Conservation (phyloP, 2,329 filamentous ascomycete genomes). For the Graphiopsis chlorocephala region DNA sequence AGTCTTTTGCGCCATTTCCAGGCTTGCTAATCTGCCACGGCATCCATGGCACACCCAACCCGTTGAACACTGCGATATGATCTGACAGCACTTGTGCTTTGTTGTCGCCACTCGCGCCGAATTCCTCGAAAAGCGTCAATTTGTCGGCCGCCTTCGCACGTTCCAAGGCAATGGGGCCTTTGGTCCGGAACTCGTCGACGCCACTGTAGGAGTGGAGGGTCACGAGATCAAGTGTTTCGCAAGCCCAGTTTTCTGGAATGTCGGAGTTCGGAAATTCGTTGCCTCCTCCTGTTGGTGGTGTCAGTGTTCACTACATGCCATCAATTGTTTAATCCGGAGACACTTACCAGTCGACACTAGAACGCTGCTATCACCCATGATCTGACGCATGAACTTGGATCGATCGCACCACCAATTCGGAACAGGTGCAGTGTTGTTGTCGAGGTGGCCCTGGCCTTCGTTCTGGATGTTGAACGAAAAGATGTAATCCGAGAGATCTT, state of each 20-base stretch:
- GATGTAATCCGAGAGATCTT: neutral
- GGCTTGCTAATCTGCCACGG: slow-evolving; percentile 8
- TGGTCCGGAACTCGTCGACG: neutral
- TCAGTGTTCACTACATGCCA: neutral
- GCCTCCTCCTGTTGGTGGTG: neutral
- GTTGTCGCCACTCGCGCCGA: neutral
- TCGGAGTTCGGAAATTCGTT: slow-evolving; percentile 4
- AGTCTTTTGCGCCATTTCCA: neutral
- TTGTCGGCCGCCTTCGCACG: neutral
- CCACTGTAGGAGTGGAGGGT: slow-evolving; percentile 1
- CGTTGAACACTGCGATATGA: slow-evolving; percentile 5
- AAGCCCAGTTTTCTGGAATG: slow-evolving; percentile 5
- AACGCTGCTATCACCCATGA: neutral
- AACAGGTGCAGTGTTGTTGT: neutral
- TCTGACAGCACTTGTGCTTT: neutral
- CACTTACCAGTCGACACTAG: neutral
- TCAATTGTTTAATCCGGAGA: neutral
- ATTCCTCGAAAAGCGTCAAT: neutral
- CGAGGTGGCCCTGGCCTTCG: neutral
- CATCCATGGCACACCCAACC: neutral
- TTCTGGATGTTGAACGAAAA: slow-evolving; percentile 7
- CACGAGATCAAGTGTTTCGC: neutral
- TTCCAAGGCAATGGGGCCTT: neutral
- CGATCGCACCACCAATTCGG: slow-evolving; percentile 2
- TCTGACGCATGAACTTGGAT: neutral